Percentiles rank a stretch among this genome's conserved stretches.
Conservation (phyloP, 2,329 filamentous ascomycete genomes). For the Magnaporthiopsis rhizophila region DNA sequence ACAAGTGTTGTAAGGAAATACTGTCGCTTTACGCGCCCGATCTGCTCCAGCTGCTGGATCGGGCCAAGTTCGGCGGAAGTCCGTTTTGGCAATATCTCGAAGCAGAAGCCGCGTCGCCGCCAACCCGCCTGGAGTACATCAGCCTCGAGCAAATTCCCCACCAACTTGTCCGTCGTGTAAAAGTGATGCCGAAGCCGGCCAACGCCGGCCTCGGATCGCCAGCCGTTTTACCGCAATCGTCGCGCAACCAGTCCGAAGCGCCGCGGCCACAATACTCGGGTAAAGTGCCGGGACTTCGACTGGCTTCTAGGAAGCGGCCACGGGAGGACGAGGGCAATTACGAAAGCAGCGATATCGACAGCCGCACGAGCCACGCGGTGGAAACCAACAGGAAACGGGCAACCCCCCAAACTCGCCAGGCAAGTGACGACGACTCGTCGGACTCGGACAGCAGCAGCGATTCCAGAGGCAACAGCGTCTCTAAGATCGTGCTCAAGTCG, state of each 20-base stretch:
- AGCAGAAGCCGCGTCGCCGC: conserved; percentile 19
- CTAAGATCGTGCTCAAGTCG: conserved; percentile 35
- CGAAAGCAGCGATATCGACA: conserved; percentile 27
- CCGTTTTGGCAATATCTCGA: conserved; percentile 28
- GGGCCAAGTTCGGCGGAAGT: conserved; percentile 22
- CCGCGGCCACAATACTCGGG: conserved; percentile 22
- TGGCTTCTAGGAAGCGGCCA: conserved; percentile 36
- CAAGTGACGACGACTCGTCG: not conserved
- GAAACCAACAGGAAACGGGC: not conserved
- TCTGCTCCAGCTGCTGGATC: conserved; percentile 28
- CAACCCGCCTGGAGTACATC: conserved; percentile 18
- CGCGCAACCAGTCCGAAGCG: not conserved
- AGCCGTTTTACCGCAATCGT: not conserved
- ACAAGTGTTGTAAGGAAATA: conserved; percentile 28
- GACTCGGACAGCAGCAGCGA: conserved; percentile 9
- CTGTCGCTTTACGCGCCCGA: conserved; percentile 35
- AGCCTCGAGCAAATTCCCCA: conserved; percentile 16
- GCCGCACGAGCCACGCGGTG: conserved; percentile 12
- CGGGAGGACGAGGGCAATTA: conserved; percentile 27
- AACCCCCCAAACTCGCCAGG: not conserved
- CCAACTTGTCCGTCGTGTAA: conserved; percentile 18
- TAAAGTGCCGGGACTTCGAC: conserved; percentile 37
- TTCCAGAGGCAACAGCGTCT: conserved; percentile 13
- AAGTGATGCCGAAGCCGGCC: not conserved
- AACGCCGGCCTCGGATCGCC: not conserved